Conservation (phyloP, 768 basidiomycete species). For the Polyporus arcularius region DNA sequence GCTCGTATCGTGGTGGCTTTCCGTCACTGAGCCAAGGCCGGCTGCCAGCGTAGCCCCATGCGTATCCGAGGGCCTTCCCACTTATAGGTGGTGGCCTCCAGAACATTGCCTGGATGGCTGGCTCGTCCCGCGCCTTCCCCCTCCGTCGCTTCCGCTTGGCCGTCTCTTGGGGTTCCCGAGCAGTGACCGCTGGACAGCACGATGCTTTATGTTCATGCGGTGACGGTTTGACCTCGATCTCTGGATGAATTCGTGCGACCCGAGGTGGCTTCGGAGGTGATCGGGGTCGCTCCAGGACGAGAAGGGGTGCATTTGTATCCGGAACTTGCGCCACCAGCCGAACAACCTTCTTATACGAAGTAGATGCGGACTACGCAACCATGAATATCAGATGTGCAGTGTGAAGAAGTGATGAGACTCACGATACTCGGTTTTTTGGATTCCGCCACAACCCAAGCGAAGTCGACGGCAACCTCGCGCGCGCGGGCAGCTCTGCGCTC, state of each 20-base stretch:
- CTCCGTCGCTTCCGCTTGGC: conserved; percentile 15
- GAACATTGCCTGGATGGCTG: conserved; percentile 26
- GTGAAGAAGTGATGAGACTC: conserved; percentile 5
- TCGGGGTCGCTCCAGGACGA: conserved; percentile 2
- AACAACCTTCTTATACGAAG: too few species aligned
- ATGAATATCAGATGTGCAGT: background rate
- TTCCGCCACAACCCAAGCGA: conserved; percentile 25
- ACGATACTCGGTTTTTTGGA: conserved; percentile 25
- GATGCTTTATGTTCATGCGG: conserved; percentile 23
- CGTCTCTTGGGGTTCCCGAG: background rate
- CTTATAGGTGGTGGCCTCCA: conserved; percentile 31
- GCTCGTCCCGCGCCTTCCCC: background rate
- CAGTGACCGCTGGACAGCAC: conserved; percentile 15
- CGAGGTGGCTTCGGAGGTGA: conserved; percentile 7
- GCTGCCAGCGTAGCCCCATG: conserved; percentile 33
- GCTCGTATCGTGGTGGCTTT: conserved; percentile 15
- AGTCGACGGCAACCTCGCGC: conserved; percentile 31
- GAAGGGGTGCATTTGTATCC: background rate
- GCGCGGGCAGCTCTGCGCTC: conserved; percentile 27
- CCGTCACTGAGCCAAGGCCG: conserved; percentile 23
- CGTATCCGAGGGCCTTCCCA: conserved; percentile 32
- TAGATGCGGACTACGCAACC: too few species aligned
- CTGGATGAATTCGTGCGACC: background rate
- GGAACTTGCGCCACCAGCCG: background rate
- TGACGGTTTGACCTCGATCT: conserved; percentile 16